phyloP scores from a whole-genome alignment of 768 basidiomycete genomes.

The Mycena capillaripes region DNA sequence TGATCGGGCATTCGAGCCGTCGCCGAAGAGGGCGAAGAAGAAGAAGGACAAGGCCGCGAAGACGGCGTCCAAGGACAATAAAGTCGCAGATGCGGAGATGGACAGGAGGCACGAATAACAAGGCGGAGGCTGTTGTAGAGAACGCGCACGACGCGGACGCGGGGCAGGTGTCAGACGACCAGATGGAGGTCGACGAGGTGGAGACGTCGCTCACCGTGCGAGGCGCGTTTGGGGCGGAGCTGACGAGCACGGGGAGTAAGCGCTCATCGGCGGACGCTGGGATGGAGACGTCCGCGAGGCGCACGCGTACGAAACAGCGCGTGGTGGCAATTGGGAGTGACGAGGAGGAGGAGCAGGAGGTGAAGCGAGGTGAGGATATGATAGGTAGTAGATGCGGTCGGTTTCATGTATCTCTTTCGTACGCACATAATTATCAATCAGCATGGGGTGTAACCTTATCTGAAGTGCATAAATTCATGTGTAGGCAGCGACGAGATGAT shows the following conservation, averaged over 20 bases:
- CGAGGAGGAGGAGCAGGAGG: slow-evolving; percentile 50
- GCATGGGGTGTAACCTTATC: neutral
- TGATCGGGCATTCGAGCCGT: slow-evolving; percentile 69
- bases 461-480: neutral
- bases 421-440: neutral
- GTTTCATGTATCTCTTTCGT: neutral
- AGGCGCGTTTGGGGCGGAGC: slow-evolving; percentile 49
- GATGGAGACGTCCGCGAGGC: slow-evolving; percentile 44
- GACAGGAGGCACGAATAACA: slow-evolving; percentile 36
- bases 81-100: slow-evolving; percentile 42
- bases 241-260: slow-evolving; percentile 60
- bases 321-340: slow-evolving; percentile 39
- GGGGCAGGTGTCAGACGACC: slow-evolving; percentile 37
- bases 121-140: slow-evolving; percentile 39
- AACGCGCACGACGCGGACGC: slow-evolving; percentile 36
- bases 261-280: slow-evolving; percentile 48
- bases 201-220: slow-evolving; percentile 40
- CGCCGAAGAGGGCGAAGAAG: slow-evolving; percentile 62
- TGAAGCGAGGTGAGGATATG: neutral
- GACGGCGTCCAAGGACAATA: slow-evolving; percentile 32
- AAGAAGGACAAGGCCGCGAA: slow-evolving; percentile 30
- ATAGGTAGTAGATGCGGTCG: neutral
- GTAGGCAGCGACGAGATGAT: too few species aligned
- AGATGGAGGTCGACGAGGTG: slow-evolving; percentile 35
- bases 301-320: slow-evolving; percentile 45